A percentile compares a stretch with the other conserved stretches of the same genome.
Conservation (phyloP, 805 yeast genomes). For the Starmerella bombicola region DNA sequence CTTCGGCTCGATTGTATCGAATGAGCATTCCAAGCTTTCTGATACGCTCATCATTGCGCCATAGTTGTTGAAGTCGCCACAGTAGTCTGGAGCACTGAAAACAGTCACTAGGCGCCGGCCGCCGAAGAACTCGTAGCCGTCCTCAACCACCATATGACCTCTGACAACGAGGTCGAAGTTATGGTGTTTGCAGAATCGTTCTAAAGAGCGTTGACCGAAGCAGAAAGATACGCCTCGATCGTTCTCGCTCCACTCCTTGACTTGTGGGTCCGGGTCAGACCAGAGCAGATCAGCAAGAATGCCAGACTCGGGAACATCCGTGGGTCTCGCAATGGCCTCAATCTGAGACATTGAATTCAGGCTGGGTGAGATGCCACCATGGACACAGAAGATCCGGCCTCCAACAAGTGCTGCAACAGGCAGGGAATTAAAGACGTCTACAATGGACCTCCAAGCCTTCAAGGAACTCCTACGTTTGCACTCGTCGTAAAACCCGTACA, state of each 20-base stretch:
- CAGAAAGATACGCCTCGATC: slow-evolving; percentile 76
- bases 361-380: slow-evolving; percentile 72
- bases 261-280: slow-evolving; percentile 77
- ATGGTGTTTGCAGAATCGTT: slow-evolving; percentile 56
- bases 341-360: slow-evolving; percentile 61
- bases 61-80: slow-evolving; percentile 81
- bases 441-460: slow-evolving; percentile 83
- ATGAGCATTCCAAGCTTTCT: slow-evolving; percentile 80
- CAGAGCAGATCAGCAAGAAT: slow-evolving; percentile 62
- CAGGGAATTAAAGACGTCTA: slow-evolving; percentile 87
- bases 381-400: slow-evolving; percentile 84
- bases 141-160: slow-evolving; percentile 82
- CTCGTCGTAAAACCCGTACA: slow-evolving; percentile 95
- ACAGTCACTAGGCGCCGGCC: slow-evolving; percentile 59
- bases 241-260: slow-evolving; percentile 76
- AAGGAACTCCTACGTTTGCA: slow-evolving; percentile 86
- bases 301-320: slow-evolving; percentile 76
- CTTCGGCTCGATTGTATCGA: slow-evolving; percentile 78
- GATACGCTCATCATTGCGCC: slow-evolving; percentile 97
- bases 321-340: slow-evolving; percentile 59
- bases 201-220: slow-evolving; percentile 63
- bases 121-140: slow-evolving; percentile 65
- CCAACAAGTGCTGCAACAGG: slow-evolving; percentile 95
- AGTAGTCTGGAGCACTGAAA: slow-evolving; percentile 63
- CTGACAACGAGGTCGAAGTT: slow-evolving; percentile 70